These are phyloP conservation scores for Mrakiaceae sp. DNA, from an alignment of 1,284 basidiomycete genomes.

Conservation along the genomic window DNA sequence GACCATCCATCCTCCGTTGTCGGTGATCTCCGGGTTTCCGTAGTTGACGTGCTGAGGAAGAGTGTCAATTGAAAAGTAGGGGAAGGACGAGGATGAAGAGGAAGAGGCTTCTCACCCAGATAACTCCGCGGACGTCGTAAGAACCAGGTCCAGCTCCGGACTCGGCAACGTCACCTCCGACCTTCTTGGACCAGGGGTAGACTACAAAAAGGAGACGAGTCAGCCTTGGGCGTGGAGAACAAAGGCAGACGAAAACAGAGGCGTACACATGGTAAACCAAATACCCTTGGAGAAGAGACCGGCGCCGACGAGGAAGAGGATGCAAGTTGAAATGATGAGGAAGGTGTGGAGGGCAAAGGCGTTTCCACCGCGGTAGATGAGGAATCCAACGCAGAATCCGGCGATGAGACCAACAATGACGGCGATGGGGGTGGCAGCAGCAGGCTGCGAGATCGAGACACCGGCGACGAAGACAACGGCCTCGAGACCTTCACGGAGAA, in stretches of 20 bases:
- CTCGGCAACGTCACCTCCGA: constrained; percentile 68
- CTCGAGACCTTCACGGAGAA: constrained; percentile 85
- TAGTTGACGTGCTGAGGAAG: constrained; percentile 50
- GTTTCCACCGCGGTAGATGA: constrained; percentile 37
- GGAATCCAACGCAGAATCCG: constrained; percentile 42
- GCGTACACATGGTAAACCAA: constrained; percentile 55
- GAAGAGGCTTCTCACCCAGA: constrained; percentile 43
- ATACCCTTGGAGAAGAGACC: constrained; percentile 71
- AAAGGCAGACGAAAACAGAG: constrained; percentile 36
- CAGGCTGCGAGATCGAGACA: constrained; percentile 69
- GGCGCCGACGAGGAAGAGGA: constrained; percentile 80
- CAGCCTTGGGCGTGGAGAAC: neutral
- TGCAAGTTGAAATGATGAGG: constrained; percentile 75
- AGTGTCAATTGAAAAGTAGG: neutral
- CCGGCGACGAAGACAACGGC: constrained; percentile 88
- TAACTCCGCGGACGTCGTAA: constrained; percentile 55
- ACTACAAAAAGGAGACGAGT: no score
- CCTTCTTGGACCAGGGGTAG: constrained; percentile 25
- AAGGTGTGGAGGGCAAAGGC: constrained; percentile 49
- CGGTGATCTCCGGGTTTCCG: constrained; percentile 52
- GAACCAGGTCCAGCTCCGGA: constrained; percentile 38
- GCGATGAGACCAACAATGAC: constrained; percentile 68
- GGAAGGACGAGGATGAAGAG: neutral
- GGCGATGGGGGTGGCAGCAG: constrained; percentile 75
- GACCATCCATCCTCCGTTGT: constrained; percentile 34